phyloP scores from a whole-genome alignment of 2,329 filamentous ascomycete genomes.

The Mycosphaerelloides madeirae region DNA sequence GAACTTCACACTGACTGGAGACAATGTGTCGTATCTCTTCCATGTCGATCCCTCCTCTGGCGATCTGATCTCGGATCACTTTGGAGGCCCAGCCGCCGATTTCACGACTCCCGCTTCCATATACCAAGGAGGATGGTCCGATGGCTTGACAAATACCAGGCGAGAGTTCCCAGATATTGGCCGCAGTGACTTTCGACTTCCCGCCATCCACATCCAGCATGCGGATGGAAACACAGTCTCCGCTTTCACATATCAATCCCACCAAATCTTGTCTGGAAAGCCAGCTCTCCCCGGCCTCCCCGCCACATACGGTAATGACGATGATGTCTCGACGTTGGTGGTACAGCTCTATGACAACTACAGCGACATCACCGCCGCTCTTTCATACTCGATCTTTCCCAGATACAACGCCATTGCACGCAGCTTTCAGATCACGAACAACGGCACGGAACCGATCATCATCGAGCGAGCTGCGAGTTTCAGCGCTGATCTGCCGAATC shows the following conservation, averaged over 20 bases:
- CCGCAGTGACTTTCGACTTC: slow-evolving; percentile 58
- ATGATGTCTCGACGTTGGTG: slow-evolving; percentile 56
- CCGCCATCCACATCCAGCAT: slow-evolving; percentile 58
- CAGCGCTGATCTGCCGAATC: slow-evolving; percentile 57
- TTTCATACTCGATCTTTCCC: slow-evolving; percentile 62
- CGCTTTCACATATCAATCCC: slow-evolving; percentile 54
- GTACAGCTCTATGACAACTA: slow-evolving; percentile 57
- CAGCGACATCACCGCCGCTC: slow-evolving; percentile 53
- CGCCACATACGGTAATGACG: slow-evolving; percentile 53
- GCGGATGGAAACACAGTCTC: slow-evolving; percentile 56
- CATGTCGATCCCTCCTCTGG: slow-evolving; percentile 55
- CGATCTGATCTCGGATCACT: slow-evolving; percentile 59
- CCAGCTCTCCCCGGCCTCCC: slow-evolving; percentile 54
- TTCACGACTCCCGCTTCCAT: slow-evolving; percentile 43
- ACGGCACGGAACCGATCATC: slow-evolving; percentile 42
- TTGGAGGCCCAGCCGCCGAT: slow-evolving; percentile 54
- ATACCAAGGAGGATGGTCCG: slow-evolving; percentile 50
- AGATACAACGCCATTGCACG: slow-evolving; percentile 57
- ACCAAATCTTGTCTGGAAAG: slow-evolving; percentile 54
- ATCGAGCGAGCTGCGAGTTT: slow-evolving; percentile 52
- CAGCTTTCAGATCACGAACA: slow-evolving; percentile 59
- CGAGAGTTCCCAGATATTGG: slow-evolving; percentile 63
- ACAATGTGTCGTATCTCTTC: slow-evolving; percentile 58
- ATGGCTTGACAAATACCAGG: slow-evolving; percentile 47
- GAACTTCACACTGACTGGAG: slow-evolving; percentile 54